Conservation (phyloP, 495 filamentous ascomycete species). For the Recurvomyces mirabilis region DNA sequence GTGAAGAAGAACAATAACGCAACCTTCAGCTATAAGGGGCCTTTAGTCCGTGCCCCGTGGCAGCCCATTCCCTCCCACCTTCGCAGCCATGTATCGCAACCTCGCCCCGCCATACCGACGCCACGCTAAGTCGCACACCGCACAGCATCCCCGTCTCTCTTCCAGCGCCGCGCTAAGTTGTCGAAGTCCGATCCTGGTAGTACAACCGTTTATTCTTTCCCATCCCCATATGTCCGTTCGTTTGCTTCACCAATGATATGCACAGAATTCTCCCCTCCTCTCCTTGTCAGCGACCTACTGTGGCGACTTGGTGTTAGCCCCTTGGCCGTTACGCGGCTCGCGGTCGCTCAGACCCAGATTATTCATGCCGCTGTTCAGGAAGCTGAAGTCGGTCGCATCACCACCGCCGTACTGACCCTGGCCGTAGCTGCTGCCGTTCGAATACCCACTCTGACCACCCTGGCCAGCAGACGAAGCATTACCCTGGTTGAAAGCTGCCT, state of each 20-base stretch:
- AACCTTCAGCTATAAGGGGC: no score
- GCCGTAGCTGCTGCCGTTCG: slow-evolving; percentile 12
- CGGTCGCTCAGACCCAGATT: slow-evolving; percentile 22
- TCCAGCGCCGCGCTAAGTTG: slow-evolving; percentile 7
- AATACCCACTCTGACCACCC: slow-evolving; percentile 5
- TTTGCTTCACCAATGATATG: neutral
- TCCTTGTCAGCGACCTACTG: slow-evolving; percentile 5
- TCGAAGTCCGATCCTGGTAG: no score
- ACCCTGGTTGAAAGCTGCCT: slow-evolving; percentile 47
- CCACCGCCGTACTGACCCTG: slow-evolving; percentile 8
- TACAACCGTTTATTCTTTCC: no score
- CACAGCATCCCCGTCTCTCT: neutral
- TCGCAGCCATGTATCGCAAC: no score
- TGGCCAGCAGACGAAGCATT: slow-evolving; percentile 24
- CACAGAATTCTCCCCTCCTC: neutral
- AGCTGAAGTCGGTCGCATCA: slow-evolving; percentile 16
- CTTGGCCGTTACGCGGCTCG: slow-evolving; percentile 21
- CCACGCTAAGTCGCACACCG: no score
- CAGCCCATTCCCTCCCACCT: no score
- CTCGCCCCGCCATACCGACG: no score
- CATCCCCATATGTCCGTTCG: slow-evolving; percentile 6
- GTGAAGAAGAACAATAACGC: no score
- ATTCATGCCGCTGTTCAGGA: slow-evolving; percentile 22
- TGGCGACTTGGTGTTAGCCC: slow-evolving; percentile 16
- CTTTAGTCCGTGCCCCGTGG: no score